Evolutionary conservation across 2,329 filamentous ascomycete genomes (phyloP).

Genomic region (Atkinsonella texensis): DNA sequence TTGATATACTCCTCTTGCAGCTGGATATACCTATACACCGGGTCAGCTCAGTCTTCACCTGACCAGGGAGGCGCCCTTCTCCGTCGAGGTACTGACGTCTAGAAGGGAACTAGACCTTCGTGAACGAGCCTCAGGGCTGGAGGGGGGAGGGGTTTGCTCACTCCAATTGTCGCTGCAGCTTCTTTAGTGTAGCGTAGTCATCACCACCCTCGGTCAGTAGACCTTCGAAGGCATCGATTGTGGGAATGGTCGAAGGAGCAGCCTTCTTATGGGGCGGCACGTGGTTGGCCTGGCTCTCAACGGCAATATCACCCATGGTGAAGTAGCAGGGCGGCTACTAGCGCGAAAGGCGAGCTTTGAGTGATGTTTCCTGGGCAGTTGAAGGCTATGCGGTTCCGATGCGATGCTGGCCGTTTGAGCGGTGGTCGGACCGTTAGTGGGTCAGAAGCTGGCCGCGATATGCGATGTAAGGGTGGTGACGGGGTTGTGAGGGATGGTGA

Average conservation of each 20-base stretch:
- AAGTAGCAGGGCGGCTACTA: slow-evolving; percentile 1
- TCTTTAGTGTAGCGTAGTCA: slow-evolving; percentile 92
- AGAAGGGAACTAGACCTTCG: background rate
- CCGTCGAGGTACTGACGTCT: background rate
- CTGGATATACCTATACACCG: slow-evolving; percentile 63
- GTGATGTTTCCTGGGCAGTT: background rate
- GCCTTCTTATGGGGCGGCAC: slow-evolving; percentile 71
- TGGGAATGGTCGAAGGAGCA: slow-evolving; percentile 69
- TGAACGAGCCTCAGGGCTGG: background rate
- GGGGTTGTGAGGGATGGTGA: background rate
- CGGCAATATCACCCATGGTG: slow-evolving; percentile 74
- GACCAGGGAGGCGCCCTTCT: background rate
- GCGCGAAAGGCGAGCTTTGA: background rate
- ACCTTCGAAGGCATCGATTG: slow-evolving; percentile 82
- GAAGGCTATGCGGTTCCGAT: background rate
- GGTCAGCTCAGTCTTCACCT: slow-evolving; percentile 14
- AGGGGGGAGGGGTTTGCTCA: slow-evolving; percentile 30
- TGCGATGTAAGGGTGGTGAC: background rate
- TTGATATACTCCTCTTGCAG: slow-evolving; percentile 99
- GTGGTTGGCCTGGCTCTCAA: slow-evolving; percentile 68
- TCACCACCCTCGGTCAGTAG: slow-evolving; percentile 70
- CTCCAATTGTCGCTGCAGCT: slow-evolving; percentile 92
- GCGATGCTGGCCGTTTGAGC: too few species aligned
- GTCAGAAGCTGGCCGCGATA: background rate
- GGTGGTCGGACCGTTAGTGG: too few species aligned